A percentile compares a stretch with the other conserved stretches of the same genome.
phyloP scores from a whole-genome alignment of 1,139 yeast species.

The Lodderomyces pseudojiufengensis region DNA sequence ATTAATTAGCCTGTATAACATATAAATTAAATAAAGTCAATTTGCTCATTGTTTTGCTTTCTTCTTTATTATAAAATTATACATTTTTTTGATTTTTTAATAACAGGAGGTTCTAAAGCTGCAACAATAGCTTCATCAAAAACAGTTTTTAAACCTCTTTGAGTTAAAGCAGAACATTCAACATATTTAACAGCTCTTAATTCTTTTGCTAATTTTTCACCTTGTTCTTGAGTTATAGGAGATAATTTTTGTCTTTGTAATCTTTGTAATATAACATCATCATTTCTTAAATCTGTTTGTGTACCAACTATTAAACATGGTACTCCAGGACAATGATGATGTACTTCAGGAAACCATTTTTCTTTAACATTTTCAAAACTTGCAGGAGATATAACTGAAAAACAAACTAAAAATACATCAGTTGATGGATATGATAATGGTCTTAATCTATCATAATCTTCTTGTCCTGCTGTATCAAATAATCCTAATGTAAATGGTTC shows the following conservation, averaged over 20 bases:
- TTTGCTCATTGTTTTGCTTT: not conserved
- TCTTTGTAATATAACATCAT: constrained; percentile 84
- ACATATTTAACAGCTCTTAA: constrained; percentile 93
- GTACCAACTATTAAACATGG: constrained; percentile 83
- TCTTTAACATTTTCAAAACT: constrained; percentile 97
- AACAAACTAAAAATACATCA: constrained; percentile 91
- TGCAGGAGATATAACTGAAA: constrained; percentile 93
- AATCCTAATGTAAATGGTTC: constrained; percentile 95
- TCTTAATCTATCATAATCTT: constrained; percentile 95
- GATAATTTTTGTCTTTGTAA: constrained; percentile 85
- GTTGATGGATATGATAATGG: constrained; percentile 96
- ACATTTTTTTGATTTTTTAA: constrained; percentile 81
- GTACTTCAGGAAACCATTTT: constrained; percentile 98
- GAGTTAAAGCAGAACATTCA: constrained; percentile 97
- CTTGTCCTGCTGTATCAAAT: constrained; percentile 98
- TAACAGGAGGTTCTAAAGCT: constrained; percentile 87
- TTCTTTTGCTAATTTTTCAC: constrained; percentile 90
- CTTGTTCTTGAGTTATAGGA: constrained; percentile 83
- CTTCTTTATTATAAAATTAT: constrained; percentile 45
- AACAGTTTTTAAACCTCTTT: constrained; percentile 91
- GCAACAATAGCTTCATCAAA: constrained; percentile 98
- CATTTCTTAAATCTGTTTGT: constrained; percentile 84
- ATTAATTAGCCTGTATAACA: not conserved
- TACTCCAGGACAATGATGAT: constrained; percentile 92
- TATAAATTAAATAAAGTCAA: not conserved